Base-by-base conservation (phyloP, 2,329 filamentous ascomycete species). In the Cladobotryum mycophilum region DNA sequence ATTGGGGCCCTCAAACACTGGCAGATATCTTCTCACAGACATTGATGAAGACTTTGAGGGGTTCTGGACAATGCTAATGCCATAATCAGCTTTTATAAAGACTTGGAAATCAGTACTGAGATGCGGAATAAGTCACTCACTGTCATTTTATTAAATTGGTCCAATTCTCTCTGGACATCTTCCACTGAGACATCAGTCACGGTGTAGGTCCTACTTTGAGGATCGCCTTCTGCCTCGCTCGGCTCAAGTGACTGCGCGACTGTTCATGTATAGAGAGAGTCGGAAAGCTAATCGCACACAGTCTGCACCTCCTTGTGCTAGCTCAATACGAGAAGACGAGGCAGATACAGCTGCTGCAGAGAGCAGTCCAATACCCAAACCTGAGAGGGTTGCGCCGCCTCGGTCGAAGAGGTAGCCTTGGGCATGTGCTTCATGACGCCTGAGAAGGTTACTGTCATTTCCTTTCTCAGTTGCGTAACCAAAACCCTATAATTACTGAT, bases 361-460 rank as follows among this genome's bases (percentile, higher is more conserved):
- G 1, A 78, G 54, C 0, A 78, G 55, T 1, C 76, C 76, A n/a
- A 71, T 67, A 11, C 76, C 69, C 3, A 76, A 55, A 4, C 71
- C 74, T 12, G 65, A 60, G 13, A 76, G 64, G 42, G 17, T 42
- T 42, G 30, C 17, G 1, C 15, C 17, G 30, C 38, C 14, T 14
- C 17, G 14, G 15, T n/a, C 12, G 4, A 38, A 30, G 3, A 30
- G 38, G n/a, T 2, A 13, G 13, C 36, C 12, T 3, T 3, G 13
- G 14, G 3, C 36, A n/a, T 38, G 36, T 38, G 14, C 36, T 17
- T 38, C 36, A 17, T 38, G 36, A 38, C n/a, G 17, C 13, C 36
- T 38, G 9, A 38, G 11, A 13, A 17, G 7, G 12, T 38, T 12
- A n/a, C 3, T 11, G 8, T 8, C 6, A 8, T 4, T 30, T 14